Evolutionary conservation across 805 yeast genomes (phyloP), one percentile per base, ranked within the genome.

Genomic region (Candida verbasci): DNA sequence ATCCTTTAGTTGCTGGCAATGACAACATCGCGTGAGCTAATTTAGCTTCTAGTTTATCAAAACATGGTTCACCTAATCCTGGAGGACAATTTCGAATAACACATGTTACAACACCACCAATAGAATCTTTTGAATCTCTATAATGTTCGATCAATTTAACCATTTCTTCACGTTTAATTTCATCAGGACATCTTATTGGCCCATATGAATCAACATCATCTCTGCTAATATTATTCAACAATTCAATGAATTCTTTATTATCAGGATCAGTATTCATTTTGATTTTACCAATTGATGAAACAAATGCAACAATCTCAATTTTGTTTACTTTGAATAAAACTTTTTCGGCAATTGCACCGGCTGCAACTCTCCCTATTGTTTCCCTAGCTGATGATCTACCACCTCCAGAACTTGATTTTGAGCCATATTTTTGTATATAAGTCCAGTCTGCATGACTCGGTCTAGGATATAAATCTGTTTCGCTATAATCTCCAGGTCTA

Each of bases 381-480:
- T 93, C 98, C 62, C 98, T 80, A 7, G 98, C 98, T 30, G 91
- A 80, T 9, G 97, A 84, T 58, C 98, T 79, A 44, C 98, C 98
- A 55, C 98, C 98, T 35, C 98, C 98, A 24, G 94, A 82, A 4
- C 95, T 78, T 4, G 97, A 94, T 66, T 93, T 93, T 49, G 80
- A 74, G 29, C 96, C 95, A 65, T 93, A 93, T 64, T 93, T 93
- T 46, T 76, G 71, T 55, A 86, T 70, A 65, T 93, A 93, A 16
- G 98, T 93, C 74, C 73, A 88, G 63, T 93, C 98, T 14, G 98
- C 97, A 62, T 93, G 98, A 21, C 96, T 86, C 18, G 98, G 98
- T 63, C 98, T 80, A 49, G 98, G 98, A 68, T 80, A 93, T 47
- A 83, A 72, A 58, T 89, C 97, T 62, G 95, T 93, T 55, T 91